phyloP scores from a whole-genome alignment of 1,139 yeast species.

The Candida glucosophila region DNA sequence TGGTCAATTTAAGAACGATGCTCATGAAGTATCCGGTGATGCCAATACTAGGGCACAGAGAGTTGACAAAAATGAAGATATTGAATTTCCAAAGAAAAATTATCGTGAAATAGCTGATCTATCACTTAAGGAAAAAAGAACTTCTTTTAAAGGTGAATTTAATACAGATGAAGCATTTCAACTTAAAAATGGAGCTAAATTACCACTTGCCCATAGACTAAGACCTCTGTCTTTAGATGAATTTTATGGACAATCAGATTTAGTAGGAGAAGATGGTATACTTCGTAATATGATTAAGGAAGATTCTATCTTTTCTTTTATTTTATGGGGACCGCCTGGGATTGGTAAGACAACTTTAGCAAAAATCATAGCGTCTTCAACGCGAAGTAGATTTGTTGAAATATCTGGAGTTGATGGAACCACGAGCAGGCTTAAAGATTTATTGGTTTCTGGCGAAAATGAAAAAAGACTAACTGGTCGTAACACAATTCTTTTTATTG shows the following conservation, averaged over 20 bases:
- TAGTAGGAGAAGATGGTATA: conserved; percentile 68
- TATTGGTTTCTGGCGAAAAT: conserved; percentile 54
- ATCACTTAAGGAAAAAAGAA: not conserved
- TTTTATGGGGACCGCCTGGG: conserved; percentile 95
- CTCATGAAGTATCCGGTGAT: no score
- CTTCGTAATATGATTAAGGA: conserved; percentile 58
- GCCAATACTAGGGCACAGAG: no score
- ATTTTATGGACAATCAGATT: conserved; percentile 78
- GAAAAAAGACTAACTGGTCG: conserved; percentile 70
- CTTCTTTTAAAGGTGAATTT: not conserved
- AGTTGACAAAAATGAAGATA: no score
- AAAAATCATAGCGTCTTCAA: conserved; percentile 46
- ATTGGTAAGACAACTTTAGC: conserved; percentile 85
- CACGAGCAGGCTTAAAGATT: conserved; percentile 58
- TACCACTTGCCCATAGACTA: conserved; percentile 83
- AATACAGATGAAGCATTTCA: conserved; percentile 8
- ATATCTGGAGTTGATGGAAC: conserved; percentile 80
- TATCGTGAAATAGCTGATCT: not conserved
- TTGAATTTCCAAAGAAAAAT: not conserved
- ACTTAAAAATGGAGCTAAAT: conserved; percentile 36
- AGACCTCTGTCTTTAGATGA: conserved; percentile 71
- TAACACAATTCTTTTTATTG: conserved; percentile 74
- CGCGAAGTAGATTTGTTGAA: conserved; percentile 61
- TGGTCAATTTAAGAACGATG: no score
- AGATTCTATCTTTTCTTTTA: conserved; percentile 69